phyloP scores from a whole-genome alignment of 208 protist genomes.

The Wallacemonas sp. region DNA sequence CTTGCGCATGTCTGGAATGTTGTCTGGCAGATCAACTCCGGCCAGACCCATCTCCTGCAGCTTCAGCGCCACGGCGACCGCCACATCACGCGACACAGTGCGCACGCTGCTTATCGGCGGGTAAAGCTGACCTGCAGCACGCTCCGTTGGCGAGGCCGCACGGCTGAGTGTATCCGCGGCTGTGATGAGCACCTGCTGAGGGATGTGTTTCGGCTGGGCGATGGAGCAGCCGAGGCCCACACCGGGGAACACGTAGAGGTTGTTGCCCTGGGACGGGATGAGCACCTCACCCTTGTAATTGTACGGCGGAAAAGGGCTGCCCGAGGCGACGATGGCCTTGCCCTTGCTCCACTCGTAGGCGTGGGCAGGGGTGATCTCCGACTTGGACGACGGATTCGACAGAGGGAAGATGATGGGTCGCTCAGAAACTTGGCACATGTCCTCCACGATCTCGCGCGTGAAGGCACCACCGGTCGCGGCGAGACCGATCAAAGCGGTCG shows the following conservation, averaged over 20 bases:
- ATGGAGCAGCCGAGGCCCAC: constrained; percentile 87
- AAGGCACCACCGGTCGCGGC: constrained; percentile 83
- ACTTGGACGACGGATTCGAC: constrained; percentile 83
- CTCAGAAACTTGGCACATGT: constrained; percentile 65
- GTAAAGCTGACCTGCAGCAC: constrained; percentile 41
- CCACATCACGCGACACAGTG: constrained; percentile 46
- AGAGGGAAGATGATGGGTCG: constrained; percentile 94
- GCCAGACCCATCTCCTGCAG: constrained; percentile 45
- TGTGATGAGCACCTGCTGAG: constrained; percentile 85
- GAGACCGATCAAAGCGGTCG: constrained; percentile 92
- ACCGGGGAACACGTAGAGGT: constrained; percentile 94
- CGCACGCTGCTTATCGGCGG: constrained; percentile 50
- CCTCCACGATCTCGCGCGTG: constrained; percentile 77
- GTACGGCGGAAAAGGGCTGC: constrained; percentile 90
- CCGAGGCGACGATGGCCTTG: constrained; percentile 90
- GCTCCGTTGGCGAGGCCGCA: constrained; percentile 32
- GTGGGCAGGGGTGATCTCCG: constrained; percentile 81
- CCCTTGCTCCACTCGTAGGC: constrained; percentile 90
- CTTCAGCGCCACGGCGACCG: constrained; percentile 43
- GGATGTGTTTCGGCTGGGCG: constrained; percentile 78
- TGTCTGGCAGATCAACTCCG: constrained; percentile 34
- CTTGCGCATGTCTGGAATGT: constrained; percentile 39
- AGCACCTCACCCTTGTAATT: constrained; percentile 61
- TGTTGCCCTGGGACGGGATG: constrained; percentile 93
- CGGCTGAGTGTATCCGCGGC: constrained; percentile 72